Base-by-base conservation (phyloP, 116 monocot genomes). In the Thalassia testudinum region DNA sequence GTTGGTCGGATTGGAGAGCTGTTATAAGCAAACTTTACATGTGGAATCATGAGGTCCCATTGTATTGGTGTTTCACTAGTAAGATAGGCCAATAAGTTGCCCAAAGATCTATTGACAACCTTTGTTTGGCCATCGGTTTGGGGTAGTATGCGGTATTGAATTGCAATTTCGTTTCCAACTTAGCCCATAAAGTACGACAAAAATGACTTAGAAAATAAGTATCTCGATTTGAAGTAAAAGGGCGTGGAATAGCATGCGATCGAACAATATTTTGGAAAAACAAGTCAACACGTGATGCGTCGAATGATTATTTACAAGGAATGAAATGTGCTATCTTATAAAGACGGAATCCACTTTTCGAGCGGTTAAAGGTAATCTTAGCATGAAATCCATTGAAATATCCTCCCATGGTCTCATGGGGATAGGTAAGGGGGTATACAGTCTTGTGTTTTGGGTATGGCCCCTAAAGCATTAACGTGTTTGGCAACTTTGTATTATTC, bases 261-360 rank as follows among this genome's bases (percentile, higher is more conserved):
- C 42, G 0, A 0, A 57, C 42, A 23, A 42, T 14, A 14, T 42
- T 12, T 1, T 42, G 3, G 15, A 57, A 57, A 15, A 12, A 57
- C 12, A 57, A 15, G 19, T 57, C 23, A 22, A 21, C 24, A 8
- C 42, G 29, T 42, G 1, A n/a, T n/a, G n/a, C n/a, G n/a, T n/a
- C n/a, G n/a, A n/a, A n/a, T 16, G 42, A 1, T 3, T 24, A 38
- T 16, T 27, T 15, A 52, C 52, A 28, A 14, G 52, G 25, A 0
- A 52, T 27, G n/a, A 27, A 52, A 52, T 57, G 56, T 15, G 1
- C 23, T 24, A 57, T 42, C 14, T 57, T 57, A 57, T 21, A 1
- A 42, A 13, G 11, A 57, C 19, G 6, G 42, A 54, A 37, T 57
- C 56, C 24, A 14, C 24, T 34, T 10, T 5, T 12, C 42, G 5